phyloP scores from a whole-genome alignment of 176 grass and related monocot genomes.

The Carex littledalei region DNA sequence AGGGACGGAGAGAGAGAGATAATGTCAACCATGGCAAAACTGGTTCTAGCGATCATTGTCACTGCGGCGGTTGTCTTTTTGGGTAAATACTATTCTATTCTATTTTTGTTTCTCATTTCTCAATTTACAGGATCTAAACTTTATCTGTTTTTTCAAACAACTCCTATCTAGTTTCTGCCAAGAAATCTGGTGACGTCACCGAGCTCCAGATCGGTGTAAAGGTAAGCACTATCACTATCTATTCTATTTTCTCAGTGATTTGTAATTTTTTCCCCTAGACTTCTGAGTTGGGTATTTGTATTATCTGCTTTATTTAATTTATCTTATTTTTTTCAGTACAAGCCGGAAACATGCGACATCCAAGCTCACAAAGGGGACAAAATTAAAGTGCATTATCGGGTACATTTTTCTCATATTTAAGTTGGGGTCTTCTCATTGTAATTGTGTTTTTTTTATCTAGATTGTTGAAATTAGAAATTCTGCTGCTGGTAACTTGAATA shows the following conservation, averaged over 20 bases:
- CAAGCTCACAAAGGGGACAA: slow-evolving; percentile 83
- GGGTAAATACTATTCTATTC: slow-evolving; percentile 22
- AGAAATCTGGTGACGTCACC: slow-evolving; percentile 69
- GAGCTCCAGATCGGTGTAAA: slow-evolving; percentile 90
- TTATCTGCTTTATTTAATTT: not conserved
- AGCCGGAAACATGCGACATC: slow-evolving; percentile 58
- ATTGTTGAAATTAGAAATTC: not conserved
- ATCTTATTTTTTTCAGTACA: slow-evolving; percentile 40
- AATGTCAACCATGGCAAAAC: slow-evolving; percentile 28
- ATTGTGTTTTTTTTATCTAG: not conserved
- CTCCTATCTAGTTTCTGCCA: slow-evolving; percentile 51
- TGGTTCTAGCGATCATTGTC: slow-evolving; percentile 29
- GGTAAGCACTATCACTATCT: slow-evolving; percentile 21
- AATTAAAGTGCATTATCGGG: slow-evolving; percentile 89
- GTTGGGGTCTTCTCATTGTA: not conserved
- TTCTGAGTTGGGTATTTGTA: not conserved
- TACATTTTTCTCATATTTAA: slow-evolving; percentile 31
- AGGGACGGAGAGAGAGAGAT: slow-evolving; percentile 24
- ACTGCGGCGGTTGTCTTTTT: slow-evolving; percentile 28
- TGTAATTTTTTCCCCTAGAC: not conserved
- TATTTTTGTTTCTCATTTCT: not conserved
- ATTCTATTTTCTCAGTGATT: not conserved
- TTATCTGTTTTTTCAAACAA: slow-evolving; percentile 3
- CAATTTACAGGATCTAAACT: not conserved
- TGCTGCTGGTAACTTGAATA: not conserved